These are phyloP conservation scores for Deinandra increscens DNA, from an alignment of 129 eudicot species.

Conservation along the genomic window DNA sequence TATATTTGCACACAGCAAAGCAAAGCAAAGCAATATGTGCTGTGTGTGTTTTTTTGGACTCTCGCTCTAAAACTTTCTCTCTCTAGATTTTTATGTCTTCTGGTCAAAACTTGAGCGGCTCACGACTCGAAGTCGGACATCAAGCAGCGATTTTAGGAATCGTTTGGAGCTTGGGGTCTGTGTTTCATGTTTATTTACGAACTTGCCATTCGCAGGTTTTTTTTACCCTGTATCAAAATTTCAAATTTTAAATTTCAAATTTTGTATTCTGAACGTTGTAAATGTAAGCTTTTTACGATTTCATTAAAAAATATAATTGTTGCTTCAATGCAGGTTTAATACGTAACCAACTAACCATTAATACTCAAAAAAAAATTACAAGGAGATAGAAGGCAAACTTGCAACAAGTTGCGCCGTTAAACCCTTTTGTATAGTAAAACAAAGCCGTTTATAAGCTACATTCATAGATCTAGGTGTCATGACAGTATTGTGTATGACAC, in stretches of 20 bases:
- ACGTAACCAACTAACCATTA: no score
- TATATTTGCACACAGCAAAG: no score
- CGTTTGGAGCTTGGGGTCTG: background rate
- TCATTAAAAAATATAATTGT: no score
- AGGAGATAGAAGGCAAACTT: no score
- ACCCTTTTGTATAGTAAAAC: no score
- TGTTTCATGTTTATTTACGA: background rate
- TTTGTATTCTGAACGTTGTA: background rate
- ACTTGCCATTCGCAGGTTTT: background rate
- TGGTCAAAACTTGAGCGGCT: background rate
- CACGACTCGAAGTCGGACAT: background rate
- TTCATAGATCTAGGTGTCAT: no score
- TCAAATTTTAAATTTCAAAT: background rate
- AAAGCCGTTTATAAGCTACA: no score
- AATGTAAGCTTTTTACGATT: no score
- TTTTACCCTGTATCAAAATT: background rate
- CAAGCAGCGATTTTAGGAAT: background rate
- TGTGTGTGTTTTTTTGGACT: background rate
- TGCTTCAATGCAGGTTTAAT: no score
- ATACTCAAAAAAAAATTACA: no score
- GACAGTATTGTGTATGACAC: no score
- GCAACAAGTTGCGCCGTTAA: no score
- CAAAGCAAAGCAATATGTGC: background rate
- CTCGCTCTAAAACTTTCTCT: background rate
- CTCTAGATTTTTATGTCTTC: background rate